phyloP scores from a whole-genome alignment of 192 early-diverging fungal genomes.

The Lobosporangium transversale region DNA sequence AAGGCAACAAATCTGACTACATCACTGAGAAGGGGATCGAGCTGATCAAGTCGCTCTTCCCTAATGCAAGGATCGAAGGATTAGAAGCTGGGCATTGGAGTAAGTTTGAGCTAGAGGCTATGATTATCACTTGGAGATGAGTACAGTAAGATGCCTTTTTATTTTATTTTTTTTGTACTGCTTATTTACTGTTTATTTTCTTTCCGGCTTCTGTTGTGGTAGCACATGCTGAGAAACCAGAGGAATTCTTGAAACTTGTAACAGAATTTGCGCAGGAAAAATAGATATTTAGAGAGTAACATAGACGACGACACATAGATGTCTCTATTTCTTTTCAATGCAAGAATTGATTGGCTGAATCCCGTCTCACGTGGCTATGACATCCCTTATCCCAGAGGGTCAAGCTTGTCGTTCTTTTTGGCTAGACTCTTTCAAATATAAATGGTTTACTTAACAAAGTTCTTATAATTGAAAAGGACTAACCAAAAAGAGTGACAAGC shows the following conservation, averaged over 20 bases:
- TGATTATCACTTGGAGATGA: neutral
- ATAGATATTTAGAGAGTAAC: neutral
- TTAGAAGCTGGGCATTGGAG: conserved; percentile 95
- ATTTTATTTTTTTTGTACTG: conserved; percentile 1
- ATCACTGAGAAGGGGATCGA: conserved; percentile 59
- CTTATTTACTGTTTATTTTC: neutral
- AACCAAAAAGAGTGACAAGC: too few species aligned
- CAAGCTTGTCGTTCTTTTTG: too few species aligned
- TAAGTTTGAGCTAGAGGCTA: conserved; percentile 37
- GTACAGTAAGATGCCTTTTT: neutral
- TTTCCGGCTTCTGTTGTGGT: neutral
- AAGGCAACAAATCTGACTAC: conserved; percentile 77
- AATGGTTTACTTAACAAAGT: too few species aligned
- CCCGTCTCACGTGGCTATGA: too few species aligned
- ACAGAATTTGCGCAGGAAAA: conserved; percentile 56
- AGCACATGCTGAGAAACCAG: conserved; percentile 79
- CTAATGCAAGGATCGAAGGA: conserved; percentile 67
- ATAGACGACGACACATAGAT: neutral
- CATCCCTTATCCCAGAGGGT: too few species aligned
- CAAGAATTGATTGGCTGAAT: too few species aligned
- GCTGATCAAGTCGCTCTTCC: conserved; percentile 76
- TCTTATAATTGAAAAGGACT: too few species aligned
- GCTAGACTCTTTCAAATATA: too few species aligned
- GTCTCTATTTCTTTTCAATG: neutral
- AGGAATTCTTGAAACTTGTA: conserved; percentile 69